phyloP scores from a whole-genome alignment of 306 rosid genomes.

The Astragalus membranaceus region DNA sequence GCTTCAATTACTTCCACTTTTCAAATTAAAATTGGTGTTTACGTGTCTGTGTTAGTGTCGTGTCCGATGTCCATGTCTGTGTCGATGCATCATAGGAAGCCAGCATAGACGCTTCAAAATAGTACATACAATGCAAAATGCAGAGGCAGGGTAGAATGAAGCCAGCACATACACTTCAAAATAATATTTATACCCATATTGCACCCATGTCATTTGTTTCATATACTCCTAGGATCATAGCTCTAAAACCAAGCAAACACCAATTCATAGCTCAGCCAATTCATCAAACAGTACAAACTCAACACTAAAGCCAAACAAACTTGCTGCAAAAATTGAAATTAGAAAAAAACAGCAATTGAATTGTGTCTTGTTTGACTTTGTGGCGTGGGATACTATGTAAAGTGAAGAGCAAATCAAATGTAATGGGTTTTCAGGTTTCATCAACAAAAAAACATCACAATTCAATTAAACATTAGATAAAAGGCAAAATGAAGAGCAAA shows the following conservation, averaged over 20 bases:
- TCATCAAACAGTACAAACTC: slow-evolving; percentile 14
- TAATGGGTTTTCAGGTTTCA: slow-evolving; percentile 1
- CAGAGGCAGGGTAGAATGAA: background rate
- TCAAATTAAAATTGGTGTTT: no score
- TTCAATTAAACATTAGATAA: background rate
- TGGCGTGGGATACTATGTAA: background rate
- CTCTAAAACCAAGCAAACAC: no score
- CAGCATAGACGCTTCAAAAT: no score
- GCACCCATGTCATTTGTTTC: background rate
- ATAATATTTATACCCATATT: background rate
- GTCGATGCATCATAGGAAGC: no score
- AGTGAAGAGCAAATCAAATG: background rate
- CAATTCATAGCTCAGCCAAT: background rate
- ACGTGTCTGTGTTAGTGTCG: no score
- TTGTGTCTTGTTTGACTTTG: background rate
- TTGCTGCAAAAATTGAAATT: background rate
- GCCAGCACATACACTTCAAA: background rate
- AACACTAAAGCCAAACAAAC: background rate
- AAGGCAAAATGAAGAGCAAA: background rate
- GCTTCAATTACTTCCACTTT: no score
- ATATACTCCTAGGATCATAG: background rate
- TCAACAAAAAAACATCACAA: background rate
- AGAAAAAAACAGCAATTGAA: background rate
- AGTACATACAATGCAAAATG: no score
- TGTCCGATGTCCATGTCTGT: no score